phyloP scores from a whole-genome alignment of 345 rosid genomes.

The Sisymbrium irio region DNA sequence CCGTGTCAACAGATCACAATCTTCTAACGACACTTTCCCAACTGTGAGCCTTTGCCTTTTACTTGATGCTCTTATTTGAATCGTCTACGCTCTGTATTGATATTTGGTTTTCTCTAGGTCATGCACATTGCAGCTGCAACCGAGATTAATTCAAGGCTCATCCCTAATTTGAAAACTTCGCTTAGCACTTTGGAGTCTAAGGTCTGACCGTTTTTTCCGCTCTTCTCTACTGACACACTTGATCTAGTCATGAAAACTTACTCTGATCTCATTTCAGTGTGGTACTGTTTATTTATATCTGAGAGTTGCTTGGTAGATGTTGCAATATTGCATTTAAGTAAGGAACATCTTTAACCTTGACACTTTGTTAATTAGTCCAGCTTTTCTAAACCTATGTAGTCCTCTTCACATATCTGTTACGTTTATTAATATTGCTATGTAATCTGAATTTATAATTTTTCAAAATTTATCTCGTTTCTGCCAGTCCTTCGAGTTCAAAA shows the following conservation, averaged over 20 bases:
- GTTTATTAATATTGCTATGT: background rate
- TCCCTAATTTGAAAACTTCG: constrained; percentile 71
- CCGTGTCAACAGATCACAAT: constrained; percentile 93
- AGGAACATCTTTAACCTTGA: background rate
- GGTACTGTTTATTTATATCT: too few species aligned
- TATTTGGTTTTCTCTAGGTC: constrained; percentile 50
- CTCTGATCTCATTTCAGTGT: too few species aligned
- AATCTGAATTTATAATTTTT: background rate
- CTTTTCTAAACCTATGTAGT: background rate
- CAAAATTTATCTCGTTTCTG: background rate
- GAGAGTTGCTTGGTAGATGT: too few species aligned
- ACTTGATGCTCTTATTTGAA: background rate
- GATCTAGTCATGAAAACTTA: background rate
- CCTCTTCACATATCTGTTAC: background rate
- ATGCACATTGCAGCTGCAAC: constrained; percentile 98
- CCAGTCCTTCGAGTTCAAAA: constrained; percentile 76
- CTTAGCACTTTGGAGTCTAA: constrained; percentile 66
- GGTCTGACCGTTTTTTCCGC: constrained; percentile 45
- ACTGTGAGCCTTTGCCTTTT: constrained; percentile 65
- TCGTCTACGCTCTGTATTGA: background rate
- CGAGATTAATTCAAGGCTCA: constrained; percentile 80
- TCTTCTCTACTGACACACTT: too few species aligned
- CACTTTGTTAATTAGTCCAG: background rate
- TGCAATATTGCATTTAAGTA: too few species aligned
- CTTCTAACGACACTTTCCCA: constrained; percentile 96